Conservation (phyloP, 2,329 filamentous ascomycete genomes). For the Penicillium sp. region DNA sequence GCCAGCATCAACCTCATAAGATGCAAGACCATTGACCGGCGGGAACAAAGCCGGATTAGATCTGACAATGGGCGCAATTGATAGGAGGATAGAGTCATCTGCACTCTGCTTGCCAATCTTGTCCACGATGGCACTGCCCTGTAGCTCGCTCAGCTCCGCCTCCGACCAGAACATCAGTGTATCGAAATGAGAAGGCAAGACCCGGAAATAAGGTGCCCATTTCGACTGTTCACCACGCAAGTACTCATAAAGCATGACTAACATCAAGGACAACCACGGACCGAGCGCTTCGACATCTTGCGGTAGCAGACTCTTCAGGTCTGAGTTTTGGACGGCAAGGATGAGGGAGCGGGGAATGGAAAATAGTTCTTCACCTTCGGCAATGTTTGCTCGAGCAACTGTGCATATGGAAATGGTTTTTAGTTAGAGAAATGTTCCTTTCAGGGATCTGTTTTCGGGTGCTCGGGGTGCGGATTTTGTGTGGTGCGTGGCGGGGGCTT, state of each 20-base stretch:
- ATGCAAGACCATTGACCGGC: conserved; percentile 39
- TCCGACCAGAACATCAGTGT: conserved; percentile 88
- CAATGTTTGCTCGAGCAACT: conserved; percentile 72
- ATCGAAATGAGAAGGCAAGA: conserved; percentile 72
- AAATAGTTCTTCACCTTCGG: conserved; percentile 75
- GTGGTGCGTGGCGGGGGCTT: conserved; percentile 12
- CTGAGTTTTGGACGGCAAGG: conserved; percentile 71
- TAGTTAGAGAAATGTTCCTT: conserved; percentile 23
- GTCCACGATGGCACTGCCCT: conserved; percentile 71
- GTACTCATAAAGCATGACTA: conserved; percentile 77
- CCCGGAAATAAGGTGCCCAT: conserved; percentile 76
- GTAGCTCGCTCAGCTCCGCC: conserved; percentile 67
- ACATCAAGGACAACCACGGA: conserved; percentile 62
- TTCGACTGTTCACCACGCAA: conserved; percentile 59
- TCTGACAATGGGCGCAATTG: conserved; percentile 54
- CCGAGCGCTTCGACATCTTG: conserved; percentile 53
- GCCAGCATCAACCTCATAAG: conserved; percentile 39
- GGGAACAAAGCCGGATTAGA: conserved; percentile 45
- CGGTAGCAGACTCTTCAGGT: conserved; percentile 59
- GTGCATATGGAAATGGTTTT: background rate
- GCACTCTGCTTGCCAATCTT: conserved; percentile 76
- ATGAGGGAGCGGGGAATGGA: conserved; percentile 71
- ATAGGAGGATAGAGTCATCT: conserved; percentile 65
- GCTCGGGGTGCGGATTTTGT: conserved; percentile 19
- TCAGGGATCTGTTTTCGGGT: conserved; percentile 11